These are phyloP conservation scores for Oxytropis ochrocephala DNA, from an alignment of 306 rosid species.

Conservation along the genomic window DNA sequence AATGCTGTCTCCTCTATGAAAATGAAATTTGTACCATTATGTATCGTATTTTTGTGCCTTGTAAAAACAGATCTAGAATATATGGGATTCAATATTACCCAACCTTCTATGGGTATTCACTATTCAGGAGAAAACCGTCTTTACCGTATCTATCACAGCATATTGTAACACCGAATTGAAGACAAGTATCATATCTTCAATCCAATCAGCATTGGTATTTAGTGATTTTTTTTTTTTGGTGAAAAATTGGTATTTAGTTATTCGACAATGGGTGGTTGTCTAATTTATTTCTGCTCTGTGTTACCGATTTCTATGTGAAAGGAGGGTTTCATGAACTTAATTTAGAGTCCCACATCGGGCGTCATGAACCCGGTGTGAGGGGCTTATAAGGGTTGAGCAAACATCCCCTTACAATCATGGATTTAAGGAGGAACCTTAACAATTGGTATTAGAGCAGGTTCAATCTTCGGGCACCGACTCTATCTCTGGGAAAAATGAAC, in stretches of 20 bases:
- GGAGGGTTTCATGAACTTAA: too few relatives aligned
- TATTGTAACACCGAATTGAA: constrained; percentile 37
- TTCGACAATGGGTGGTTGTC: constrained; percentile 1
- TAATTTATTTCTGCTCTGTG: not conserved
- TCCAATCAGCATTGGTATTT: constrained; percentile 23
- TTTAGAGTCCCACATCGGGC: too few relatives aligned
- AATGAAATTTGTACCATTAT: constrained; percentile 20
- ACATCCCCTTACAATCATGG: too few relatives aligned
- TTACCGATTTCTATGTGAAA: too few relatives aligned
- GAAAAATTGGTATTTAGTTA: constrained; percentile 14
- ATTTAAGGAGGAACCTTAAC: too few relatives aligned
- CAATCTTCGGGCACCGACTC: too few relatives aligned
- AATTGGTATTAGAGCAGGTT: too few relatives aligned
- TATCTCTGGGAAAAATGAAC: too few relatives aligned
- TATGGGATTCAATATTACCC: constrained; percentile 32
- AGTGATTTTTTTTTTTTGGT: too few relatives aligned
- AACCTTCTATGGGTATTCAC: constrained; percentile 32
- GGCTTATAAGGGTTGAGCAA: too few relatives aligned
- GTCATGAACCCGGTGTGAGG: too few relatives aligned
- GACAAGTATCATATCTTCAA: constrained; percentile 25
- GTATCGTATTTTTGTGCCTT: constrained; percentile 31
- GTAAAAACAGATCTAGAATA: constrained; percentile 54
- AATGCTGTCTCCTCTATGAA: constrained; percentile 23
- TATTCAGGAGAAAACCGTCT: constrained; percentile 19
- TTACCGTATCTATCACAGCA: constrained; percentile 20